Base-by-base conservation (phyloP, 179 eudicot genomes). In the Silene noctiflora region DNA sequence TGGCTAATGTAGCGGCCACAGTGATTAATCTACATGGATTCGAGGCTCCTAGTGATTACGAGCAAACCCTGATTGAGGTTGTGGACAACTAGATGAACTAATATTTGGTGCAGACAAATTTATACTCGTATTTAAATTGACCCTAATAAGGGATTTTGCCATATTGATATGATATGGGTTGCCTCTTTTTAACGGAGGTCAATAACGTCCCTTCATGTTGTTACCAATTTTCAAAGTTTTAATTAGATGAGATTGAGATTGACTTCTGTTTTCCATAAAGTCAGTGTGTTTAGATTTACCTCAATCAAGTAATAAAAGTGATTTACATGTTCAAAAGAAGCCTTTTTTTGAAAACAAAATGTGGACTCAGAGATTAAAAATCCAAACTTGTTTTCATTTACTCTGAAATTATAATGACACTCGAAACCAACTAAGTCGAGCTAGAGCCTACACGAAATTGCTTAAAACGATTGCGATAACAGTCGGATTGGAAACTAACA, bases 1-100 rank as follows among this genome's bases (percentile, higher is more conserved):
- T 95, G 24, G 97, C 99, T 71, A 95, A 95, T 78, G 97, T 95
- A 29, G 99, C 97, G 44, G 93, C 99, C 3, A 93, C 97, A 1
- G 92, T 95, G 74, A 95, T 95, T 74, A 95, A 95, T 75, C 91
- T 95, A 8, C 99, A 93, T 56, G 97, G 97, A 16, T 88, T 83
- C 64, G 90, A 82, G 72, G 96, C 99, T 19, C 99, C 99, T n/a
- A 78, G 78, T 35, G 99, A 95, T 79, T 93, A 93, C 6, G 97
- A 93, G 89, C 67, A 93, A 59, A 86, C 95, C 76, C 86, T 95
- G 1, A 91, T 94, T 62, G 98, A 92, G 86, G 95, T 94, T 44
- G 88, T 82, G 13, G 94, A 89, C 75, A 76, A 81, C 44, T 91
- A 89, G 81, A 61, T 22, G 5, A 39, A 20, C 46, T 39, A 42